Base-by-base conservation (phyloP, 148 eudicot species). In the Hydrangea macrophylla region DNA sequence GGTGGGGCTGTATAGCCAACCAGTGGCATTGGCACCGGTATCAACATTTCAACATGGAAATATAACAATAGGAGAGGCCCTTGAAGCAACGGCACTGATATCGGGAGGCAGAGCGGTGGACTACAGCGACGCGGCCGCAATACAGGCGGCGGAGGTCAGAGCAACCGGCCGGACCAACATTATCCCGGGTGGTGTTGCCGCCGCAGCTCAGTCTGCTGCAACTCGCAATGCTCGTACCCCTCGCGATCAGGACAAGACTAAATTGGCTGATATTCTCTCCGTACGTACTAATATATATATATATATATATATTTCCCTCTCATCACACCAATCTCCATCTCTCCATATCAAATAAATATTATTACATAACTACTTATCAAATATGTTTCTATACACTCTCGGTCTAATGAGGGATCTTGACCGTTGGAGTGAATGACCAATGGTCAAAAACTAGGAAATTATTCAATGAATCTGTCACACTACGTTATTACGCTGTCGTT, bases 181-280 rank as follows among this genome's bases (percentile, higher is more conserved):
- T 6, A 76, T 82, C 50, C 94, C 91, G 0, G 90, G 93, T 7
- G 97, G 97, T 20, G 86, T 90, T 5, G 93, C 97, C 9, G 93
- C 97, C 1, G 83, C 89, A 5, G 97, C 94, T 66, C 97, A 90
- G 73, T 86, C 97, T 2, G 97, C 97, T 1, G 97, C 97, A 1
- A 78, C 86, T 10, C 78, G 76, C 57, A 86, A 90, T 69, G 88
- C 94, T 51, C 75, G 83, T 2, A 22, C 69, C 45, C 69, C 82
- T 0, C 58, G 45, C 3, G 88, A 88, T 0, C 77, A 78, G 73
- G 89, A 84, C 7, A 90, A 88, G 66, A 85, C 82, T 56, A 90
- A 85, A 23, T 73, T 90, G 45, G 77, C 76, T 35, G 88, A 90
- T 10, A 78, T 90, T 67, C 88, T 90, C 15, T 18, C 74, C 82